Percentiles rank a stretch among this genome's conserved stretches.
Evolutionary conservation across 2,329 filamentous ascomycete species (phyloP).

Genomic region (Botrytis porri): DNA sequence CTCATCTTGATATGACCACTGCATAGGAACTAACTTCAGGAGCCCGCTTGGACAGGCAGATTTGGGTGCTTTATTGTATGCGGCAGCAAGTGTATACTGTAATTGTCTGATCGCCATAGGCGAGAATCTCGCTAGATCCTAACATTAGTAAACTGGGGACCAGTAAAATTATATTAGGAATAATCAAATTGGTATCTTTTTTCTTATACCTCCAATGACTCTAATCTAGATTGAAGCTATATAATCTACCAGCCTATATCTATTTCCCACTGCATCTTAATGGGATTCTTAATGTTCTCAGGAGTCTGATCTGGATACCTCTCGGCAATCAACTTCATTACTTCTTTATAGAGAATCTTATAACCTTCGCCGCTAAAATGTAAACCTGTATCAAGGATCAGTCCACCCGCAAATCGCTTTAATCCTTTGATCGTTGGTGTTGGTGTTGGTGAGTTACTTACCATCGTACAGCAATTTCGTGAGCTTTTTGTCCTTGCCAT

Average conservation of each 20-base stretch:
- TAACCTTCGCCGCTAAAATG: conserved; percentile 17
- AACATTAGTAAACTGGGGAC: not conserved
- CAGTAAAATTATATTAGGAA: not conserved
- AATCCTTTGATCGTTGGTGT: too few species aligned
- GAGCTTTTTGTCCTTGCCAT: not conserved
- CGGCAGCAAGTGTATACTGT: not conserved
- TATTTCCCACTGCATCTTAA: conserved; percentile 13
- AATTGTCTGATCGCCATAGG: not conserved
- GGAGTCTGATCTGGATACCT: conserved; percentile 11
- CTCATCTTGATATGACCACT: not conserved
- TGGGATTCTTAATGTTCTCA: not conserved
- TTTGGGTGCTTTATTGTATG: not conserved
- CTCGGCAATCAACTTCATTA: conserved; percentile 1
- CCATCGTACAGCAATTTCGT: conserved; percentile 9
- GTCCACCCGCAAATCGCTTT: not conserved
- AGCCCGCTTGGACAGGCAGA: not conserved
- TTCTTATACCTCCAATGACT: not conserved
- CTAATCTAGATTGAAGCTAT: not conserved
- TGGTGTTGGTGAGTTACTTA: not conserved
- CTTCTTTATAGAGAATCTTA: conserved; percentile 13
- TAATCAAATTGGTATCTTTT: too few species aligned
- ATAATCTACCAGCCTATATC: conserved; percentile 5
- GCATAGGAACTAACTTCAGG: not conserved
- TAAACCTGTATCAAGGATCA: not conserved
- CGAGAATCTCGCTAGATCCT: not conserved